Conservation (phyloP, 2,329 filamentous ascomycete genomes). For the Pseudocercospora musae region DNA sequence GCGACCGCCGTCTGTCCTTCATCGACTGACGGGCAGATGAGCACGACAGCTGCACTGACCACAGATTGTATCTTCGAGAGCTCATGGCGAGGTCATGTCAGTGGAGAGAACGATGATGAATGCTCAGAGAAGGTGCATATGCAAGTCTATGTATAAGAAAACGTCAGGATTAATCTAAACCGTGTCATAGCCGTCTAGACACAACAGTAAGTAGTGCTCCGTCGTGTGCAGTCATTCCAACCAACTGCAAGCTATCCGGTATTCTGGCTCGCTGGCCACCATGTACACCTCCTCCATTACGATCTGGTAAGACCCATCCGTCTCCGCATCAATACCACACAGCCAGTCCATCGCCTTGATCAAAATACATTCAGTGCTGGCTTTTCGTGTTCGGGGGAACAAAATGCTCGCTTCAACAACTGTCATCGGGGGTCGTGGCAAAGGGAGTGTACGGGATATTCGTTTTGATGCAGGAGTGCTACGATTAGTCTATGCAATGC, state of each 20-base stretch:
- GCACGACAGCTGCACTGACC: not conserved
- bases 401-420: constrained; percentile 18
- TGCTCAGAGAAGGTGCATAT: not conserved
- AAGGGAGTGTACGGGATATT: constrained; percentile 15
- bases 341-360: constrained; percentile 3
- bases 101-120: too few relatives aligned
- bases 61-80: not conserved
- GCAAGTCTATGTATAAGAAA: not conserved
- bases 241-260: constrained; percentile 13
- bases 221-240: constrained; percentile 9
- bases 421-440: constrained; percentile 22
- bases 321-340: not conserved
- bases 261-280: not conserved
- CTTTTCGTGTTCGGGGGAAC: constrained; percentile 13
- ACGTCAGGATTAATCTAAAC: constrained; percentile 11
- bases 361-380: constrained; percentile 11
- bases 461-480: constrained; percentile 24
- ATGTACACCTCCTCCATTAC: constrained; percentile 11
- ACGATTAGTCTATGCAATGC: constrained; percentile 38
- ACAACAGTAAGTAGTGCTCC: constrained; percentile 2
- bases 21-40: not conserved
- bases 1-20: not conserved
- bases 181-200: not conserved
- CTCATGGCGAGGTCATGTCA: not conserved
- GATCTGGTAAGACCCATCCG: not conserved